Base-by-base conservation (phyloP, 1,284 basidiomycete species). In the Cystobasidiaceae sp. region DNA sequence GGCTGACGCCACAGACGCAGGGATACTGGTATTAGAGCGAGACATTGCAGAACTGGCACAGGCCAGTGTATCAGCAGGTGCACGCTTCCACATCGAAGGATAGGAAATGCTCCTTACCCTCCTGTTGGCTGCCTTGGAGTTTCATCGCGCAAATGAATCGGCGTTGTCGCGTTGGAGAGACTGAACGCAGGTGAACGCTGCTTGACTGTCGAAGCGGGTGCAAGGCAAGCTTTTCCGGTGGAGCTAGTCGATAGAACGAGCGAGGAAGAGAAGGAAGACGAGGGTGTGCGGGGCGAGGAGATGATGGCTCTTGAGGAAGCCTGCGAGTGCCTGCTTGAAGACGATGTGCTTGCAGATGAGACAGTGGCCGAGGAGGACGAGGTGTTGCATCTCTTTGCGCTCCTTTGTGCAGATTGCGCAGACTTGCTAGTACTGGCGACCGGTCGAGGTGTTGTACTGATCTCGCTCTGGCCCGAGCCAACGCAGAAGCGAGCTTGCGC, bases 141-240 rank as follows among this genome's bases (percentile, higher is more conserved):
- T n/a, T 56, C n/a, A 30, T 56, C 30, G 11, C 13, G 7, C 4
- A 2, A 43, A n/a, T 44, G 51, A 4, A 39, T 39, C 37, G 37
- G 54, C 41, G 3, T 41, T 30, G 54, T 44, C 25, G n/a, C n/a
- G n/a, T n/a, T n/a, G n/a, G n/a, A n/a, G n/a, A n/a, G n/a, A n/a
- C n/a, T n/a, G n/a, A n/a, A n/a, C n/a, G n/a, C n/a, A n/a, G n/a
- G n/a, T n/a, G n/a, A n/a, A n/a, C n/a, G n/a, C n/a, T n/a, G n/a
- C n/a, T n/a, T n/a, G n/a, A n/a, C n/a, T n/a, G n/a, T n/a, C n/a
- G n/a, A n/a, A n/a, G n/a, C n/a, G n/a, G n/a, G n/a, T n/a, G n/a
- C n/a, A n/a, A 56, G 27, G n/a, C 54, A 37, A 32, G 54, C 54
- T 32, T 56, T 56, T 27, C 54, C 54, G 45, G 41, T 30, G n/a